Conservation (phyloP, 768 basidiomycete species). For the Mycena rebaudengoi region DNA sequence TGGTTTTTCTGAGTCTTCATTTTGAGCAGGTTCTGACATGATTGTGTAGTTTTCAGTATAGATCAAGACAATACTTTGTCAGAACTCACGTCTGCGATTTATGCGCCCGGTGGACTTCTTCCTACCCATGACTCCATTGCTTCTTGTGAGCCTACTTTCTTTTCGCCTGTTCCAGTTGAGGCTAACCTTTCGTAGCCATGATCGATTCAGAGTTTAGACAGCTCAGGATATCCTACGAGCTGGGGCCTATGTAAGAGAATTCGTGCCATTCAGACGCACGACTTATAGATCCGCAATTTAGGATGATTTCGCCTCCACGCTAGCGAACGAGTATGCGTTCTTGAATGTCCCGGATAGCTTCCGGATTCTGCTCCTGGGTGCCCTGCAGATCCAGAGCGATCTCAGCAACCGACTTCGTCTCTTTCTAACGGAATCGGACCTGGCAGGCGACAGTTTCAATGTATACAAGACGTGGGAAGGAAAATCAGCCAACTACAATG, state of each 20-base stretch:
- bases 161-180: neutral
- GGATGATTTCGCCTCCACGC: neutral
- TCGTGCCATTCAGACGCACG: no score
- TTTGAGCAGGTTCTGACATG: no score
- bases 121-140: neutral
- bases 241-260: neutral
- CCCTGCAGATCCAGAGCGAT: neutral
- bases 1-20: neutral
- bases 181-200: neutral
- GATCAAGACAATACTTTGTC: neutral
- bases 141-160: neutral
- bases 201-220: neutral
- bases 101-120: neutral
- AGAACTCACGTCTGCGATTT: neutral
- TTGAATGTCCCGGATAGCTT: neutral
- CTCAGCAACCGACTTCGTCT: neutral
- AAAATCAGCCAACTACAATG: neutral
- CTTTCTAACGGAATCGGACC: neutral
- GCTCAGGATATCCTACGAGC: neutral
- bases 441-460: neutral
- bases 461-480: neutral
- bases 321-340: neutral
- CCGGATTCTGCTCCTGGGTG: neutral
- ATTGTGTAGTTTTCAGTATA: neutral
- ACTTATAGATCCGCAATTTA: neutral